Percentiles rank a stretch among this genome's conserved stretches.
phyloP scores from a whole-genome alignment of 2,329 filamentous ascomycete genomes.

The Penicillium corylophilum region DNA sequence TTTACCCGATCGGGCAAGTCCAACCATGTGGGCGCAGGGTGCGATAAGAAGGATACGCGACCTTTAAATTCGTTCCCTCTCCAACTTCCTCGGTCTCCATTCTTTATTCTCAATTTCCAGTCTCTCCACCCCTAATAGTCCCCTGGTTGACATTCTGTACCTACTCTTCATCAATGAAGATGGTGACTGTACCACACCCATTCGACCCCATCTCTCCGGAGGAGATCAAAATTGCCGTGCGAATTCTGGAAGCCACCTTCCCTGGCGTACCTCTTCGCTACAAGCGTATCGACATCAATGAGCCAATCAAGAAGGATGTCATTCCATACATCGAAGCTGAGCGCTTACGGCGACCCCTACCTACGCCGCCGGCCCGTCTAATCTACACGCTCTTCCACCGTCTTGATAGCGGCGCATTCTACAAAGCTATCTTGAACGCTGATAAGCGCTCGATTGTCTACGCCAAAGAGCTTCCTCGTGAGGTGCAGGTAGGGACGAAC shows the following conservation, averaged over 20 bases:
- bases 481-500: slow-evolving; percentile 42
- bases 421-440: slow-evolving; percentile 41
- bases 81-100: not conserved
- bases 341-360: slow-evolving; percentile 50
- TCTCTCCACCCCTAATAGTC: not conserved
- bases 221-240: slow-evolving; percentile 38
- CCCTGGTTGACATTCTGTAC: not conserved
- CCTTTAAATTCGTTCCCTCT: slow-evolving; percentile 11
- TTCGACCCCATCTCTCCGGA: slow-evolving; percentile 40
- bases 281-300: slow-evolving; percentile 66
- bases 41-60: slow-evolving; percentile 20
- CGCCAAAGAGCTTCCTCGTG: slow-evolving; percentile 46
- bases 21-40: slow-evolving; percentile 20
- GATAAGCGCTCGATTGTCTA: slow-evolving; percentile 36
- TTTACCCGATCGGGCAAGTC: slow-evolving; percentile 30
- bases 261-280: slow-evolving; percentile 47
- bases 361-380: slow-evolving; percentile 51
- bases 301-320: slow-evolving; percentile 61
- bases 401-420: slow-evolving; percentile 43
- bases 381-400: slow-evolving; percentile 54
- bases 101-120: slow-evolving; percentile 1
- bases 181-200: slow-evolving; percentile 28
- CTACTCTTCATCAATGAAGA: slow-evolving; percentile 2
- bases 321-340: slow-evolving; percentile 64
- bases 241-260: slow-evolving; percentile 37